Base-by-base conservation (phyloP, 108 stramenopile species). In the Conticribra weissflogii region DNA sequence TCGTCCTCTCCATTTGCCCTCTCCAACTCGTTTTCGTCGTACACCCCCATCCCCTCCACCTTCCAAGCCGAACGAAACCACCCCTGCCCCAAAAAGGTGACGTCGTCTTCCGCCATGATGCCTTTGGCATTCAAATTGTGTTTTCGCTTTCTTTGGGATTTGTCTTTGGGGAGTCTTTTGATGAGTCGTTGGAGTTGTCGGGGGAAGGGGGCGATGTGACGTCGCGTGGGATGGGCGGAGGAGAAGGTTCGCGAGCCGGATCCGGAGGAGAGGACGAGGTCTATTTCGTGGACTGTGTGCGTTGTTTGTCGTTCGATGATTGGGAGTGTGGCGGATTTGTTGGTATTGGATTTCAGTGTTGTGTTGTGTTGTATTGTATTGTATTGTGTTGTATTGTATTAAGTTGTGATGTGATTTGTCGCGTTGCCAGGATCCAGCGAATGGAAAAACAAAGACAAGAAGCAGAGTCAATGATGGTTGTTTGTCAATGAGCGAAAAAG, bases 41-140 rank as follows among this genome's bases (percentile, higher is more conserved):
- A 51, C 15, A 68, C 31, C 19, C 66, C 45, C 2, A 41, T 41
- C 3, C 45, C 51, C n/a, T 82, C 79, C 59, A 75, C 65, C 57
- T 75, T 68, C 93, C 93, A 95, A 9, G 90, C 81, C 18, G 83
- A 66, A 46, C 93, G 90, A 75, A 95, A 91, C 90, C 90, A 95
- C 9, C 93, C 93, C 53, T 86, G 75, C 46, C 89, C 93, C 45
- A 92, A 62, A 30, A 89, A 83, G 47, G 47, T 47, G n/a, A 92
- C 24, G 9, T 78, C 46, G 23, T 73, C 71, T 61, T 73, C 78
- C 36, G 34, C 56, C 34, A 71, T 46, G 7, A 64, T 49, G 24
- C 73, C 63, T 58, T 44, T 63, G 9, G 66, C 73, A 73, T 62
- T 74, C 51, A 71, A 17, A 55, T 72, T 68, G 21, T 34, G 52